A percentile compares a stretch with the other conserved stretches of the same genome.
phyloP scores from a whole-genome alignment of 2,329 filamentous ascomycete species.

The Cladosporium sp. region DNA sequence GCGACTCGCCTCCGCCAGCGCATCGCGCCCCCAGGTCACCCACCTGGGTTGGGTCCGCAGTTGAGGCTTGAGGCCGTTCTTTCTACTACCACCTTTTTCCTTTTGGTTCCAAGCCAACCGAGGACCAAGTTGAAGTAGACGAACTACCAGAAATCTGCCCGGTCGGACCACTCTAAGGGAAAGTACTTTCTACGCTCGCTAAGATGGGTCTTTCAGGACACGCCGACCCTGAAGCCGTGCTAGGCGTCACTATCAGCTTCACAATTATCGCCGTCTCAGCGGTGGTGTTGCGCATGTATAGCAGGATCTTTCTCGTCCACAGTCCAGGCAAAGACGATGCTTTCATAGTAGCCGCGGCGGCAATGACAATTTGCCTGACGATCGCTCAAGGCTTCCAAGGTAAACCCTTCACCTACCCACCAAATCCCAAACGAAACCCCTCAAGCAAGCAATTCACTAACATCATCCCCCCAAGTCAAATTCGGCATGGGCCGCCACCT shows the following conservation, averaged over 20 bases:
- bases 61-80: constrained; percentile 7
- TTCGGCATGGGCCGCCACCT: constrained; percentile 27
- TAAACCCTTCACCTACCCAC: no score
- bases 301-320: constrained; percentile 20
- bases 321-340: constrained; percentile 24
- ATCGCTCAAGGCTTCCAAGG: constrained; percentile 10
- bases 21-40: background rate
- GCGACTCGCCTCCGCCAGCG: constrained; percentile 1
- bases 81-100: background rate
- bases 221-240: constrained; percentile 18
- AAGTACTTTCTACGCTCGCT: background rate
- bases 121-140: no score
- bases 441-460: no score
- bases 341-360: constrained; percentile 15
- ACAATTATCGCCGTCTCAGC: constrained; percentile 19
- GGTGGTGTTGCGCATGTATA: constrained; percentile 20
- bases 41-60: background rate
- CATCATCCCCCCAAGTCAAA: constrained; percentile 18
- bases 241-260: constrained; percentile 19
- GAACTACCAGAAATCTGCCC: no score
- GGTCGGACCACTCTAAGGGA: no score
- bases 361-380: constrained; percentile 8
- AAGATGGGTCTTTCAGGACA: constrained; percentile 19
- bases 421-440: no score
- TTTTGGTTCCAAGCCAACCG: no score